Evolutionary conservation across 2,329 filamentous ascomycete species (phyloP).

Genomic region (Arthrobotrys iridis): DNA sequence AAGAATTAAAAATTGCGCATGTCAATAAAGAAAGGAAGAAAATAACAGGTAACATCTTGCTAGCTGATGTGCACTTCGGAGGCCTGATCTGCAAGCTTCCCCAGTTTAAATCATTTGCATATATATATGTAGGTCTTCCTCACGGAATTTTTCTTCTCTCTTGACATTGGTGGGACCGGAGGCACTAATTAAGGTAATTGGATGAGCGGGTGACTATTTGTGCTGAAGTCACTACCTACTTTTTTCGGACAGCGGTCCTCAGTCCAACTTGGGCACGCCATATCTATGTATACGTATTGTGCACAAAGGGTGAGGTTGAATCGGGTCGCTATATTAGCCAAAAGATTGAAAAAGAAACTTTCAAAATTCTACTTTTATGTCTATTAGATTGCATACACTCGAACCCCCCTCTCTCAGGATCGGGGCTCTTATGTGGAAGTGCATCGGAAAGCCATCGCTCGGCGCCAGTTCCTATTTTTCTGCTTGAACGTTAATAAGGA

Average conservation of each 20-base stretch:
- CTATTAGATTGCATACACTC: background rate
- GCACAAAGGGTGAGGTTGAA: background rate
- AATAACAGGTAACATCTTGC: conserved; percentile 32
- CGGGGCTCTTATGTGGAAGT: background rate
- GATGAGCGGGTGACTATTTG: background rate
- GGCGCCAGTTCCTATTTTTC: conserved; percentile 2
- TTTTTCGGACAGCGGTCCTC: background rate
- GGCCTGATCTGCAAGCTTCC: background rate
- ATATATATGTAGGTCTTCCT: too few relatives aligned
- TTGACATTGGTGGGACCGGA: background rate
- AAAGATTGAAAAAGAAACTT: conserved; percentile 8
- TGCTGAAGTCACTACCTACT: conserved; percentile 4
- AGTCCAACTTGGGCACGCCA: background rate
- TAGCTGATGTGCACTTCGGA: conserved; percentile 13
- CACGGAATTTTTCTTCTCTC: too few relatives aligned
- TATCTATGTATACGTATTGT: background rate
- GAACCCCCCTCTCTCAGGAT: background rate
- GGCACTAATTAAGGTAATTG: conserved; percentile 11
- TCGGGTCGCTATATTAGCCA: background rate
- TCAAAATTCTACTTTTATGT: background rate
- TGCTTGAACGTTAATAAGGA: background rate
- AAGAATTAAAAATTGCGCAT: conserved; percentile 21
- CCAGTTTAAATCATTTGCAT: conserved; percentile 1
- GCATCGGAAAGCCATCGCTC: background rate
- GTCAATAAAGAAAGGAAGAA: conserved; percentile 1